Evolutionary conservation across 2,329 filamentous ascomycete genomes (phyloP).

Genomic region (Diaporthe ilicicola): DNA sequence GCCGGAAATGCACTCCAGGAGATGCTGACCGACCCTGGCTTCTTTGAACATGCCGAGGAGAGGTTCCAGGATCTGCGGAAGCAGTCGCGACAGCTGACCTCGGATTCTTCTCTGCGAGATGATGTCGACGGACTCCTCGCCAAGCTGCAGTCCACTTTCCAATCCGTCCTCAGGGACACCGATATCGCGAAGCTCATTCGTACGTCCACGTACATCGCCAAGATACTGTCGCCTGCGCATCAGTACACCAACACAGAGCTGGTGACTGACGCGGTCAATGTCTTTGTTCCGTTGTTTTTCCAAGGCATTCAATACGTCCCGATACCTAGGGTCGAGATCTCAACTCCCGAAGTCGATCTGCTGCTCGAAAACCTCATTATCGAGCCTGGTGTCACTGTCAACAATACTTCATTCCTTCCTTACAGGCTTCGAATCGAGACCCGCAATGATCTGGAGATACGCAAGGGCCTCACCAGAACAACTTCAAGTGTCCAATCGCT

Average conservation of each 20-base stretch:
- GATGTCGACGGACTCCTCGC: slow-evolving; percentile 78
- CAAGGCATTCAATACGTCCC: slow-evolving; percentile 85
- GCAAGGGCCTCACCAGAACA: slow-evolving; percentile 78
- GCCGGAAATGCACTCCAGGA: slow-evolving; percentile 79
- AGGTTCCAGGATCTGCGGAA: slow-evolving; percentile 60
- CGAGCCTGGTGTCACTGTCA: slow-evolving; percentile 85
- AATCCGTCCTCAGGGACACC: slow-evolving; percentile 74
- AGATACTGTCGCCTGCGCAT: slow-evolving; percentile 73
- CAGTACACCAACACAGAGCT: slow-evolving; percentile 74
- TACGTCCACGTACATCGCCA: slow-evolving; percentile 72
- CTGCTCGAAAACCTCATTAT: slow-evolving; percentile 90
- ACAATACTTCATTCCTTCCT: slow-evolving; percentile 88
- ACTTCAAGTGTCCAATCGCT: slow-evolving; percentile 72
- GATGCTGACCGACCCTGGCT: slow-evolving; percentile 85
- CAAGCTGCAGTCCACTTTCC: slow-evolving; percentile 73
- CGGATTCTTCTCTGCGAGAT: slow-evolving; percentile 72
- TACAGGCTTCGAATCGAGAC: slow-evolving; percentile 84
- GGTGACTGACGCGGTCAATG: slow-evolving; percentile 77
- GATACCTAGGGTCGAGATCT: slow-evolving; percentile 88
- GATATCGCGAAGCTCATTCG: slow-evolving; percentile 75
- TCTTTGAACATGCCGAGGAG: slow-evolving; percentile 77
- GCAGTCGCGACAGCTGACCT: slow-evolving; percentile 69
- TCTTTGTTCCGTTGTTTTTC: slow-evolving; percentile 82
- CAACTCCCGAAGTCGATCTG: slow-evolving; percentile 83
- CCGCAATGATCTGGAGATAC: slow-evolving; percentile 85